These are phyloP conservation scores for Aspergillus kassunensis DNA, from an alignment of 495 filamentous ascomycete species.

Conservation along the genomic window DNA sequence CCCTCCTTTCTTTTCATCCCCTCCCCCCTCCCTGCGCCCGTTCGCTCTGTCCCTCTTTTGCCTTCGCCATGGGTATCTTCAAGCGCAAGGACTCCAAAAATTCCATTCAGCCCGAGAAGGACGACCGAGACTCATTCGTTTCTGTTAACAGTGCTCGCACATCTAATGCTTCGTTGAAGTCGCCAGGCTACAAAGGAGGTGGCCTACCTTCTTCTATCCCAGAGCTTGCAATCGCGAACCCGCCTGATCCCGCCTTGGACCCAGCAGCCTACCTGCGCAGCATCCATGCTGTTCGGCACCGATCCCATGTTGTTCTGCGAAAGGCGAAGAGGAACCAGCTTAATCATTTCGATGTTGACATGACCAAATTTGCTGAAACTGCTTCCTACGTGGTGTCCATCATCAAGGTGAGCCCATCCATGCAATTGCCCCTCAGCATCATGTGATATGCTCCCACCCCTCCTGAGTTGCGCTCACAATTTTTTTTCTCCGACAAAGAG, in stretches of 20 bases:
- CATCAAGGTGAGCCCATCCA: conserved; percentile 70
- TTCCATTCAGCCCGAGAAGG: conserved; percentile 45
- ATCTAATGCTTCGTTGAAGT: conserved; percentile 54
- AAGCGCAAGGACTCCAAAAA: conserved; percentile 56
- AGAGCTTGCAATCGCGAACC: conserved; percentile 71
- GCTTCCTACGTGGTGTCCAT: conserved; percentile 92
- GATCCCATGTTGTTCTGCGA: conserved; percentile 65
- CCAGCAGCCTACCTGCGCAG: conserved; percentile 90
- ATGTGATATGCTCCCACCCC: not conserved
- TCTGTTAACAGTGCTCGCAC: conserved; percentile 48
- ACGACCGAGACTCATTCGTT: conserved; percentile 43
- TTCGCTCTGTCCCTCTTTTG: not conserved
- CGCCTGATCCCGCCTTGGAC: conserved; percentile 86
- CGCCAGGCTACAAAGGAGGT: conserved; percentile 45
- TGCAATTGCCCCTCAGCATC: not conserved
- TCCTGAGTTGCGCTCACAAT: conserved; percentile 10
- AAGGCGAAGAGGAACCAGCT: conserved; percentile 77
- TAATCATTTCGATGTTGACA: conserved; percentile 87
- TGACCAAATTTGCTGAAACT: conserved; percentile 80
- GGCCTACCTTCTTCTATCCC: conserved; percentile 48
- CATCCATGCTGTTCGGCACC: conserved; percentile 81
- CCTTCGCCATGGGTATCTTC: conserved; percentile 57
- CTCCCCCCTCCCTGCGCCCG: not conserved
- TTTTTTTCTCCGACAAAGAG: conserved; percentile 49
- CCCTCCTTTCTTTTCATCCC: not conserved